Conservation (phyloP, 352 stramenopile genomes). For the Phytopythium aichiense region DNA sequence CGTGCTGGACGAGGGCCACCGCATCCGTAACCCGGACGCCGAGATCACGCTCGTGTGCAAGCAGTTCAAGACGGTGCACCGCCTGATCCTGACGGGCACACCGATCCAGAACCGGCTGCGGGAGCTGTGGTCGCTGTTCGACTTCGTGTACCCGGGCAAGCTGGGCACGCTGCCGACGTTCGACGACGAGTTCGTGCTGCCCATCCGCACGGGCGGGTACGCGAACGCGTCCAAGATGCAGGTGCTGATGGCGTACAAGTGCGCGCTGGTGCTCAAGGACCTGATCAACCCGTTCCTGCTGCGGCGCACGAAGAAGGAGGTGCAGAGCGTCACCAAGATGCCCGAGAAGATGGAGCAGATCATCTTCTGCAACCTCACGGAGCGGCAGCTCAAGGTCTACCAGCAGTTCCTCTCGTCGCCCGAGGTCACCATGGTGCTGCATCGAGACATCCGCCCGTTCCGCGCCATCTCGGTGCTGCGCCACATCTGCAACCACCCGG, state of each 20-base stretch:
- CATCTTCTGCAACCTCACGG: slow-evolving; percentile 94
- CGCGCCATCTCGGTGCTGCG: slow-evolving; percentile 94
- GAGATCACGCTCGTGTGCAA: slow-evolving; percentile 96
- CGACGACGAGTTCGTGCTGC: slow-evolving; percentile 95
- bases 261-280: slow-evolving; percentile 94
- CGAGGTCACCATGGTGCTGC: slow-evolving; percentile 90
- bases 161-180: slow-evolving; percentile 97
- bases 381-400: slow-evolving; percentile 89
- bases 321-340: slow-evolving; percentile 89
- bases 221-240: slow-evolving; percentile 92
- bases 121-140: slow-evolving; percentile 98
- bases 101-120: slow-evolving; percentile 94
- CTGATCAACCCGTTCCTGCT: slow-evolving; percentile 97
- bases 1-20: slow-evolving; percentile 98
- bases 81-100: slow-evolving; percentile 91
- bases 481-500: slow-evolving; percentile 98
- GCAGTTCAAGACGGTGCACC: slow-evolving; percentile 85
- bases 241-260: slow-evolving; percentile 96
- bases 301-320: slow-evolving; percentile 93
- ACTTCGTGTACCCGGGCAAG: slow-evolving; percentile 98
- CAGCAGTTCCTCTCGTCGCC: slow-evolving; percentile 89
- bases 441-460: slow-evolving; percentile 78
- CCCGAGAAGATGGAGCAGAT: slow-evolving; percentile 98
- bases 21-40: slow-evolving; percentile 97
- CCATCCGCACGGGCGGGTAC: slow-evolving; percentile 94